Evolutionary conservation across 2,329 filamentous ascomycete genomes (phyloP), one percentile per base, ranked within the genome.

Genomic region (Fusarium camptoceras): DNA sequence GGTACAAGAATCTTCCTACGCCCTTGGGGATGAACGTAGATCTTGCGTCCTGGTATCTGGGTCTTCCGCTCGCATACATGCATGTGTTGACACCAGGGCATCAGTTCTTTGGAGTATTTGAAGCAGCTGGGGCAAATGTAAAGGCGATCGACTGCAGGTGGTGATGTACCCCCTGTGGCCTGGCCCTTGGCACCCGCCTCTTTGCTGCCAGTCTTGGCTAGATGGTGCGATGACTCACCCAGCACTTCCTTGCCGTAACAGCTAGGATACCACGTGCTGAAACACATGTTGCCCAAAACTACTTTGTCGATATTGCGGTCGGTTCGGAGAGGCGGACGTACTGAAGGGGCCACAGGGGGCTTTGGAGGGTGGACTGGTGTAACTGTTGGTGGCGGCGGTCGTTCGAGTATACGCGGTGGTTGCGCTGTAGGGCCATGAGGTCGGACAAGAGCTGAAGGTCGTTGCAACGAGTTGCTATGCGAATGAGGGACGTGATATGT

Each of bases 101-200:
- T 82, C 15, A 89, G 78, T 75, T 90, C 88, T 70, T 85, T 87
- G 37, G 91, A 92, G 80, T 99, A 99, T 77, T 94, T 95, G 85
- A 98, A 98, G 83, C 96, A 99, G 84, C 89, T 92, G 34, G 93
- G 91, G 77, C 96, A 99, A 34, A 98, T 92, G 74, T 94, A 97
- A 10, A 98, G 83, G 59, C 90, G 83, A 69, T 91, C 88, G 18
- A 93, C 85, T 74, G 88, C 82, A 2, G 82, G 81, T 34, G 68
- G 72, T 12, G 66, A 70, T 61, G 77, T 78, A 27, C 71, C 72
- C 24, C 68, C 73, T 10, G 63, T 54, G 22, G 55, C 34, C 34
- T 72, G 64, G 25, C 78, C 78, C 18, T 76, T 76, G 48, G 55
- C 73, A 8, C 73, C 77, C 4, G 66, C 28, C 14, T 80, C 78